phyloP scores from a whole-genome alignment of 768 basidiomycete species.

The Pleurotus platypus region DNA sequence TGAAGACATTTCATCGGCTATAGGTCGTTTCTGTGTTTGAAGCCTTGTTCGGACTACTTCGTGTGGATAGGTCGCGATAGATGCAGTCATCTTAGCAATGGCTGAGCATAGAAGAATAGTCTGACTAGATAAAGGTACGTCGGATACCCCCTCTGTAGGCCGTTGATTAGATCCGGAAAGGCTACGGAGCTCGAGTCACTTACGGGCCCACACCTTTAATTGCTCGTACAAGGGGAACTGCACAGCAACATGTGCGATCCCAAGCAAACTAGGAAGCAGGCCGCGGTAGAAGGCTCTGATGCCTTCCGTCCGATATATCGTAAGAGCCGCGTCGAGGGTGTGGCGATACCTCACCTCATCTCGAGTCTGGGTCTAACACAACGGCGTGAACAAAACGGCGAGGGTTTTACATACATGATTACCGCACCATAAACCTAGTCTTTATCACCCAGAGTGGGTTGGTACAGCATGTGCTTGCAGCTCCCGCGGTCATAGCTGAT shows the following conservation, averaged over 20 bases:
- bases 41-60: conserved; percentile 98
- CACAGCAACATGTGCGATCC: conserved; percentile 92
- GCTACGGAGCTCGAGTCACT: conserved; percentile 29
- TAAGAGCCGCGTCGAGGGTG: conserved; percentile 83
- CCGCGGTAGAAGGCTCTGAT: conserved; percentile 90
- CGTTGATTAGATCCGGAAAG: neutral
- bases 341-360: conserved; percentile 80
- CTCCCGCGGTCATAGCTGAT: conserved; percentile 95
- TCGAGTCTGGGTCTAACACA: conserved; percentile 73
- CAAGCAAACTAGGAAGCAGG: conserved; percentile 86
- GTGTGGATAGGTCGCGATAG: conserved; percentile 94
- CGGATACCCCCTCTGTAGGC: conserved; percentile 39
- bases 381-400: conserved; percentile 8
- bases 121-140: conserved; percentile 48
- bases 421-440: conserved; percentile 92
- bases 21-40: conserved; percentile 76
- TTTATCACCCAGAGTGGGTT: conserved; percentile 99
- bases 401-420: conserved; percentile 3
- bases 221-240: conserved; percentile 97
- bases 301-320: conserved; percentile 91
- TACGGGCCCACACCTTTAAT: conserved; percentile 83
- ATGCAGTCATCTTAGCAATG: conserved; percentile 94
- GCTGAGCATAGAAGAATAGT: conserved; percentile 88
- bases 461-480: conserved; percentile 87
- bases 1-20: conserved; percentile 55